These are phyloP conservation scores for Suhomyces panamericanus DNA, from an alignment of 1,139 yeast genomes.

Conservation along the genomic window DNA sequence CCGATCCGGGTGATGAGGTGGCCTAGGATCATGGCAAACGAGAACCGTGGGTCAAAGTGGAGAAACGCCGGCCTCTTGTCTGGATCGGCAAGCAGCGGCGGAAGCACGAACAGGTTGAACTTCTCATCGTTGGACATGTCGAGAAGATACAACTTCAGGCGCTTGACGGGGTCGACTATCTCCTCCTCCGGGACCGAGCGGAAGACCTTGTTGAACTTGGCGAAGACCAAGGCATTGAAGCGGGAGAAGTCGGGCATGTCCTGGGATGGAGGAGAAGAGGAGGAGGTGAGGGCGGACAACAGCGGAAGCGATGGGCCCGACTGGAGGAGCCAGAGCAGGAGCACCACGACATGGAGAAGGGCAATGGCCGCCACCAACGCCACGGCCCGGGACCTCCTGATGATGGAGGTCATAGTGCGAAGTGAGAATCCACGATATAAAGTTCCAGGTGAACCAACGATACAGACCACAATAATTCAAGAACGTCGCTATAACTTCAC, in stretches of 20 bases:
- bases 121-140: constrained; percentile 10
- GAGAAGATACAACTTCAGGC: constrained; percentile 5
- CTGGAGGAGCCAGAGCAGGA: constrained; percentile 11
- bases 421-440: too few relatives aligned
- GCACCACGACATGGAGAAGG: constrained; percentile 13
- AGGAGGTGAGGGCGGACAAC: not conserved
- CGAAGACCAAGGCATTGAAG: constrained; percentile 7
- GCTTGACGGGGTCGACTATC: constrained; percentile 2
- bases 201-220: constrained; percentile 7
- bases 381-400: constrained; percentile 14
- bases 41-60: constrained; percentile 36
- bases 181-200: constrained; percentile 6
- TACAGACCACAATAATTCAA: too few relatives aligned
- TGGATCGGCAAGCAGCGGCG: constrained; percentile 12
- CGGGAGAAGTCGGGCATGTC: constrained; percentile 4
- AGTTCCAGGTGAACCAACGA: too few relatives aligned
- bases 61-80: constrained; percentile 19
- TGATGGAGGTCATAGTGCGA: constrained; percentile 2
- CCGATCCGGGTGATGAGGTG: constrained; percentile 16
- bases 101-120: constrained; percentile 11
- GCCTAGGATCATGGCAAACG: constrained; percentile 28
- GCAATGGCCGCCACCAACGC: constrained; percentile 8
- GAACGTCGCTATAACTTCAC: too few relatives aligned
- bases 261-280: not conserved
- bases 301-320: too few relatives aligned